Conservation (phyloP, 345 rosid species). For the Angophora floribunda region DNA sequence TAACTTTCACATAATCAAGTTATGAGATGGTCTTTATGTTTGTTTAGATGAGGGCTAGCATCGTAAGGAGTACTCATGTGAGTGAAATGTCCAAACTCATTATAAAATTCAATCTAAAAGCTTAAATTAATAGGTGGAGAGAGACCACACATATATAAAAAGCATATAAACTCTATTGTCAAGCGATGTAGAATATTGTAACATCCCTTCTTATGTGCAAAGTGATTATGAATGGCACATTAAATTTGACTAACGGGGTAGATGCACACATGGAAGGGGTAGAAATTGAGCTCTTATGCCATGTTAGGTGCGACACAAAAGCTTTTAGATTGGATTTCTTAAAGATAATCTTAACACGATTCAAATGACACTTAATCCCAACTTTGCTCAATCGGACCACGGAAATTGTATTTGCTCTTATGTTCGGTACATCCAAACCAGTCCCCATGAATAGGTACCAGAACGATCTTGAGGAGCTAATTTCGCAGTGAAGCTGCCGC, state of each 20-base stretch:
- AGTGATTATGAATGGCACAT: not conserved
- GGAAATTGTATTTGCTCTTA: not conserved
- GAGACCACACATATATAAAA: not conserved
- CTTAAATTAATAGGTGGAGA: not conserved
- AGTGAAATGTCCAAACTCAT: not conserved
- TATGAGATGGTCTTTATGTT: not conserved
- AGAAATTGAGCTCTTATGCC: not conserved
- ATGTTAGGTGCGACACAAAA: not conserved
- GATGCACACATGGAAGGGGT: rapidly evolving
- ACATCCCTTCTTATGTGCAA: not conserved
- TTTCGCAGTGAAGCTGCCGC: not conserved
- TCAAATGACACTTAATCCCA: not conserved
- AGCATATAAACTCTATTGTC: not conserved
- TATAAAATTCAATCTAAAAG: not conserved
- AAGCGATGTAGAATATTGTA: not conserved
- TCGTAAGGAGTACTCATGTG: not conserved
- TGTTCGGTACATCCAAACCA: not conserved
- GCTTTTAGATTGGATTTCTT: not conserved
- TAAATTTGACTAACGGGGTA: not conserved
- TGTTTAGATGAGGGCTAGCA: not conserved
- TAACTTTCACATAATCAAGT: not conserved
- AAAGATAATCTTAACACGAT: not conserved
- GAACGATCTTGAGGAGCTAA: not conserved
- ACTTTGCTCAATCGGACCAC: not conserved
- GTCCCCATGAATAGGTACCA: not conserved